phyloP scores from a whole-genome alignment of 495 filamentous ascomycete species.

The Schizothecium vesticola region DNA sequence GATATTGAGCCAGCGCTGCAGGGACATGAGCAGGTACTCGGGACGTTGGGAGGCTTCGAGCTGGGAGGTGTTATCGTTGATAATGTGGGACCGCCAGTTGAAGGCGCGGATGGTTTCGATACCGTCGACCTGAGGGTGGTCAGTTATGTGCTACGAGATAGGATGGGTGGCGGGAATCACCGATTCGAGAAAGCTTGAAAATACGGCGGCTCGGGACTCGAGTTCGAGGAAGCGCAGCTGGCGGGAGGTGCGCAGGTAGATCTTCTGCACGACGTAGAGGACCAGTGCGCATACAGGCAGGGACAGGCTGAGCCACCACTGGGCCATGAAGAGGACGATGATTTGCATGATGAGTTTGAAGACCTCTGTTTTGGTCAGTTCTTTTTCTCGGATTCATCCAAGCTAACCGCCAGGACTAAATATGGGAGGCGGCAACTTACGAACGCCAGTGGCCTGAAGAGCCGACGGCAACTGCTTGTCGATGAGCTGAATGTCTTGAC shows the following conservation, averaged over 20 bases:
- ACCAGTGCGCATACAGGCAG: constrained; percentile 26
- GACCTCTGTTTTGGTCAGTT: constrained; percentile 12
- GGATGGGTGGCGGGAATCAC: background rate
- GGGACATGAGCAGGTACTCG: constrained; percentile 37
- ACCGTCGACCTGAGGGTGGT: constrained; percentile 21
- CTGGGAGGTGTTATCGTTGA: constrained; percentile 15
- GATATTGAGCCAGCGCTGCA: constrained; percentile 43
- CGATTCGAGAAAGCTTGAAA: constrained; percentile 54
- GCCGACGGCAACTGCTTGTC: constrained; percentile 47
- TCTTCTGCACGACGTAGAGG: constrained; percentile 52
- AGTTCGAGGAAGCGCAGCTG: constrained; percentile 60
- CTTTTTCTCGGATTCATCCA: background rate
- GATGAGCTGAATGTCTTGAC: constrained; percentile 56
- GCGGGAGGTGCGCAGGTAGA: constrained; percentile 60
- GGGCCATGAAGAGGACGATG: constrained; percentile 38
- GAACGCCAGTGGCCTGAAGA: constrained; percentile 4
- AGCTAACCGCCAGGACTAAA: background rate
- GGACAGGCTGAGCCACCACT: constrained; percentile 38
- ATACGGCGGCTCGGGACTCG: constrained; percentile 56
- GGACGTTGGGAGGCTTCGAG: constrained; percentile 38
- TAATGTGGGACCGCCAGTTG: constrained; percentile 30
- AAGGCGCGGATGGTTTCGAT: constrained; percentile 45
- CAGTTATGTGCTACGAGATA: background rate
- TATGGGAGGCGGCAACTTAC: constrained; percentile 10
- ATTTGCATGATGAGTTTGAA: constrained; percentile 31